These are phyloP conservation scores for Tolypocladium capitatum DNA, from an alignment of 2,329 filamentous ascomycete species.

Conservation along the genomic window DNA sequence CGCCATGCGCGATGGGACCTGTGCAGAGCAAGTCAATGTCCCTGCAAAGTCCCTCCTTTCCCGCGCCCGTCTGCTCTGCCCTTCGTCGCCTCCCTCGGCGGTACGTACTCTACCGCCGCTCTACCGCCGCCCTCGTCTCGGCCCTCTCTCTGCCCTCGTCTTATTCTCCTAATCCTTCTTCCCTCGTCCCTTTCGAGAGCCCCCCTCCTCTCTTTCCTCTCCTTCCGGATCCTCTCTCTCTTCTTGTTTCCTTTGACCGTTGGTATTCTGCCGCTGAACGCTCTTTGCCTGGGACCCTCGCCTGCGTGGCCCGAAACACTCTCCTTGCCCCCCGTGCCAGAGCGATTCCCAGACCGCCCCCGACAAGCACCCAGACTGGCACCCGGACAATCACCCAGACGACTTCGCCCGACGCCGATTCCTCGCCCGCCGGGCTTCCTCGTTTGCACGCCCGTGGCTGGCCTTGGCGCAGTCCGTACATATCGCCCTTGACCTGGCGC, in stretches of 20 bases:
- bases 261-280: conserved; percentile 3
- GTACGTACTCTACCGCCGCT: neutral
- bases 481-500: neutral
- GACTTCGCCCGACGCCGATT: neutral
- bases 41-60: conserved; percentile 1
- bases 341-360: neutral
- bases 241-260: conserved; percentile 4
- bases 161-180: conserved; percentile 6
- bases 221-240: conserved; percentile 3
- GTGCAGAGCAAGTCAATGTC: neutral
- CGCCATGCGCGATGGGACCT: neutral
- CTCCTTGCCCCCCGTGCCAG: neutral
- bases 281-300: neutral
- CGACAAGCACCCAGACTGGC: neutral
- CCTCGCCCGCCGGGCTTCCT: neutral
- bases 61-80: neutral
- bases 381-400: neutral
- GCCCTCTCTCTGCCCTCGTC: too few relatives aligned
- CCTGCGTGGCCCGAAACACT: neutral
- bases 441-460: neutral
- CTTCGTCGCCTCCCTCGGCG: conserved; percentile 1
- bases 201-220: conserved; percentile 6
- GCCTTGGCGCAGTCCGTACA: neutral
- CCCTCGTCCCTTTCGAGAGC: neutral
- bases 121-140: conserved; percentile 11